These are phyloP conservation scores for Colletotrichum aenigma DNA, from an alignment of 2,329 filamentous ascomycete genomes.

Conservation along the genomic window DNA sequence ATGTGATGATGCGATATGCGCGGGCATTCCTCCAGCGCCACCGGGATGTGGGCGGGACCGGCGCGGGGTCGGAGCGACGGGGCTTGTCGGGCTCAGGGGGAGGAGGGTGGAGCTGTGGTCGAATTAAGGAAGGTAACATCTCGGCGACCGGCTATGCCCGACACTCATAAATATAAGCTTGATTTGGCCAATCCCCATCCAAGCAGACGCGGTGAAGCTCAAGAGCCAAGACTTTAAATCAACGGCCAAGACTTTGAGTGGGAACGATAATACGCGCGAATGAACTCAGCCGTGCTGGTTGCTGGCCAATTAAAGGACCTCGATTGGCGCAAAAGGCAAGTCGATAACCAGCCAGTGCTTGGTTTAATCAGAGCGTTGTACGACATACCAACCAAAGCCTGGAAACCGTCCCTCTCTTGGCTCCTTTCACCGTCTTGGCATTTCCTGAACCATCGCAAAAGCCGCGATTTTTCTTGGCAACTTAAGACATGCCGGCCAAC, in stretches of 20 bases:
- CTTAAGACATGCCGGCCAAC: neutral
- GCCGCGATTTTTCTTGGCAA: conserved; percentile 14
- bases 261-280: neutral
- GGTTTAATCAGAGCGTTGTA: neutral
- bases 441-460: conserved; percentile 9
- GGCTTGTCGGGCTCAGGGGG: neutral
- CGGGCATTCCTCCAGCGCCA: neutral
- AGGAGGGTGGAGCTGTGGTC: neutral
- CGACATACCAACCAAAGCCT: neutral
- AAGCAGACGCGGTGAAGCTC: neutral
- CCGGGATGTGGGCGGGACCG: neutral
- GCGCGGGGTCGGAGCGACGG: neutral
- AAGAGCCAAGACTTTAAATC: neutral
- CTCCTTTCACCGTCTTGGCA: conserved; percentile 7
- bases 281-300: neutral
- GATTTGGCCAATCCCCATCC: conserved; percentile 1
- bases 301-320: neutral
- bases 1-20: neutral
- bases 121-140: conserved; percentile 17
- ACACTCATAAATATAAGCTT: conserved; percentile 10
- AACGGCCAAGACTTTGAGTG: neutral
- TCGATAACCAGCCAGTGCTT: neutral
- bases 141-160: conserved; percentile 4
- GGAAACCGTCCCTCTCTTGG: conserved; percentile 1
- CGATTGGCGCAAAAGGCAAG: conserved; percentile 6